Evolutionary conservation across 345 rosid genomes (phyloP).

Genomic region (Ailanthus altissimus): DNA sequence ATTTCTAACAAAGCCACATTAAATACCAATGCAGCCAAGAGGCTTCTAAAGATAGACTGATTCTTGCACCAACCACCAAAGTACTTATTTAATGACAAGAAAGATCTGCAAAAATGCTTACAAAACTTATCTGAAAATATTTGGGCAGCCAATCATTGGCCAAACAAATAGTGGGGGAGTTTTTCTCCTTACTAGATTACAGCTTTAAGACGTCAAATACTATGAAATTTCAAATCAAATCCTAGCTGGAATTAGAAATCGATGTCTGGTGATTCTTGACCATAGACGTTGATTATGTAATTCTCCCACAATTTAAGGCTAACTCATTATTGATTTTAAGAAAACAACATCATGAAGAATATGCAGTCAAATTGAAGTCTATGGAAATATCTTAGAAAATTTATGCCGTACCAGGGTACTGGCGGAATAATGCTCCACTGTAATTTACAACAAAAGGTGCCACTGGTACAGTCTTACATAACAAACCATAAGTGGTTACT

Average conservation of each 20-base stretch:
- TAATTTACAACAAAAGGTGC: conserved; percentile 86
- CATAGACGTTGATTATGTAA: background rate
- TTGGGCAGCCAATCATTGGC: background rate
- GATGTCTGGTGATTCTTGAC: background rate
- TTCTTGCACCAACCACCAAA: background rate
- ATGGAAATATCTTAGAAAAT: background rate
- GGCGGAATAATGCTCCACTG: conserved; percentile 91
- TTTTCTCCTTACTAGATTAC: background rate
- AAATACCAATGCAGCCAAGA: background rate
- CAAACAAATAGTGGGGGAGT: background rate
- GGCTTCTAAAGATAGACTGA: background rate
- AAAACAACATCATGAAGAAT: background rate
- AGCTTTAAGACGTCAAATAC: background rate
- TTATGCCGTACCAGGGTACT: conserved; percentile 69
- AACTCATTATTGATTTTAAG: conserved; percentile 1
- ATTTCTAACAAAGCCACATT: background rate
- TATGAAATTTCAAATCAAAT: background rate
- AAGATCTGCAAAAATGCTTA: background rate
- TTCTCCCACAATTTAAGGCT: background rate
- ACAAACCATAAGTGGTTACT: conserved; percentile 39
- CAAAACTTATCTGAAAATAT: background rate
- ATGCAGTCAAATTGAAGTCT: background rate
- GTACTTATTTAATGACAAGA: background rate
- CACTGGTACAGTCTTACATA: conserved; percentile 79
- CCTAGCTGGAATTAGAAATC: background rate